Conservation (phyloP, 495 filamentous ascomycete genomes). For the Xylaria bambusicola region DNA sequence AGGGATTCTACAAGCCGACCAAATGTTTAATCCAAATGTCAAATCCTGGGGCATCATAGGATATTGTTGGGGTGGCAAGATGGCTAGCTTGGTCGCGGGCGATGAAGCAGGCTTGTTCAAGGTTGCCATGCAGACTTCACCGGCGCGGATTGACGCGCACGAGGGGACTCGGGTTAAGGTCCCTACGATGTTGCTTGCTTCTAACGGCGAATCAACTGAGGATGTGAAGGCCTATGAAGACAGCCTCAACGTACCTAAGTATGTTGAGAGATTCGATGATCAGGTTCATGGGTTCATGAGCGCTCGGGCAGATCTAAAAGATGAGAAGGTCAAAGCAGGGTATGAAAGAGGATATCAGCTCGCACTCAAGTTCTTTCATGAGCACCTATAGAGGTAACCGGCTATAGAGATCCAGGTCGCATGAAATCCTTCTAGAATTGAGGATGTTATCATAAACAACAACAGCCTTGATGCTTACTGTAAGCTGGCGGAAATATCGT, state of each 20-base stretch:
- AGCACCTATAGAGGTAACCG: slow-evolving; percentile 62
- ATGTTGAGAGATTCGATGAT: slow-evolving; percentile 61
- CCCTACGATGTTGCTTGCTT: slow-evolving; percentile 53
- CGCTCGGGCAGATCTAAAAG: slow-evolving; percentile 56
- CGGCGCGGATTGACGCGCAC: slow-evolving; percentile 17
- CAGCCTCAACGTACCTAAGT: slow-evolving; percentile 54
- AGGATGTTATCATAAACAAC: too few species aligned
- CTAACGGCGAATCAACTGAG: slow-evolving; percentile 48
- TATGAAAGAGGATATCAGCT: slow-evolving; percentile 66
- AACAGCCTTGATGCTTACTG: too few species aligned
- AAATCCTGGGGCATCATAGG: slow-evolving; percentile 28
- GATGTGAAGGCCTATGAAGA: slow-evolving; percentile 59
- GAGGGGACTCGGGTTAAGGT: slow-evolving; percentile 51
- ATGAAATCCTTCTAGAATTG: too few species aligned
- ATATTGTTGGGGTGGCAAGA: slow-evolving; percentile 35
- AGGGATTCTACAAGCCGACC: slow-evolving; percentile 17
- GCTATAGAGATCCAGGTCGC: too few species aligned
- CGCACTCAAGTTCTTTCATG: slow-evolving; percentile 59
- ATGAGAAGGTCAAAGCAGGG: slow-evolving; percentile 57
- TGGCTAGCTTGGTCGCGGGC: slow-evolving; percentile 23
- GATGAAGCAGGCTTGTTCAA: slow-evolving; percentile 18
- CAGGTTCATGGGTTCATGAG: slow-evolving; percentile 75
- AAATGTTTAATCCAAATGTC: slow-evolving; percentile 22
- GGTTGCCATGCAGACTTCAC: slow-evolving; percentile 23
- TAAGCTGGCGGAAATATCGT: too few species aligned